Conservation (phyloP, 1,284 basidiomycete species). For the Tylopilus sp. region DNA sequence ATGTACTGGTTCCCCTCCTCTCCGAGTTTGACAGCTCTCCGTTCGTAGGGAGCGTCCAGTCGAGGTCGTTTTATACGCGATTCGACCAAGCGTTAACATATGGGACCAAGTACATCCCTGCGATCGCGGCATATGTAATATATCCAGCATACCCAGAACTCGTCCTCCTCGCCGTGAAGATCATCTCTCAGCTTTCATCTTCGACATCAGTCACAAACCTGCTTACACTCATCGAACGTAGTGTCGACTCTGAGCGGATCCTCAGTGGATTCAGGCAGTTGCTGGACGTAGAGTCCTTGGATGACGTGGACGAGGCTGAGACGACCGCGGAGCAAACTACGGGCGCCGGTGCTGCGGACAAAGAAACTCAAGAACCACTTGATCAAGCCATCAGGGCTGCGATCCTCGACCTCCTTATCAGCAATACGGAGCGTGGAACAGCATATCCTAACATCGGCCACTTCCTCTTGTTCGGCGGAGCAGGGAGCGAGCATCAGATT, state of each 20-base stretch:
- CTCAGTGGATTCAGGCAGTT: slow-evolving; percentile 74
- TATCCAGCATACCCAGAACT: slow-evolving; percentile 72
- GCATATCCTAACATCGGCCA: slow-evolving; percentile 86
- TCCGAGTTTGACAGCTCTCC: slow-evolving; percentile 58
- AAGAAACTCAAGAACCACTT: slow-evolving; percentile 45
- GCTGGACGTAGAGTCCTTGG: slow-evolving; percentile 59
- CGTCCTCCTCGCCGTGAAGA: slow-evolving; percentile 76
- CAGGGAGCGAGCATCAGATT: slow-evolving; percentile 52
- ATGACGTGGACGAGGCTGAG: slow-evolving; percentile 59
- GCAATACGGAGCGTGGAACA: slow-evolving; percentile 63
- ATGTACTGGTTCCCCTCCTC: slow-evolving; percentile 81
- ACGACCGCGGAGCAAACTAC: slow-evolving; percentile 57
- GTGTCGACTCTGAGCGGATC: slow-evolving; percentile 84
- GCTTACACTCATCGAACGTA: slow-evolving; percentile 78
- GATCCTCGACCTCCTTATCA: slow-evolving; percentile 84
- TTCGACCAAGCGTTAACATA: slow-evolving; percentile 85
- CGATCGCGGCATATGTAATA: slow-evolving; percentile 79
- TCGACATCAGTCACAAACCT: slow-evolving; percentile 64
- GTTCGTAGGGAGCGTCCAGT: slow-evolving; percentile 50
- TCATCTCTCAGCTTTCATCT: slow-evolving; percentile 66
- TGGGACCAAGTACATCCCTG: slow-evolving; percentile 71
- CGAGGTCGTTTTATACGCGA: slow-evolving; percentile 66
- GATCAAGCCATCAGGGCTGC: slow-evolving; percentile 73
- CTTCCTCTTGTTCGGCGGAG: slow-evolving; percentile 78
- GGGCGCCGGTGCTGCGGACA: slow-evolving; percentile 65